Base-by-base conservation (phyloP, 768 basidiomycete species). In the Amanita phalloides region DNA sequence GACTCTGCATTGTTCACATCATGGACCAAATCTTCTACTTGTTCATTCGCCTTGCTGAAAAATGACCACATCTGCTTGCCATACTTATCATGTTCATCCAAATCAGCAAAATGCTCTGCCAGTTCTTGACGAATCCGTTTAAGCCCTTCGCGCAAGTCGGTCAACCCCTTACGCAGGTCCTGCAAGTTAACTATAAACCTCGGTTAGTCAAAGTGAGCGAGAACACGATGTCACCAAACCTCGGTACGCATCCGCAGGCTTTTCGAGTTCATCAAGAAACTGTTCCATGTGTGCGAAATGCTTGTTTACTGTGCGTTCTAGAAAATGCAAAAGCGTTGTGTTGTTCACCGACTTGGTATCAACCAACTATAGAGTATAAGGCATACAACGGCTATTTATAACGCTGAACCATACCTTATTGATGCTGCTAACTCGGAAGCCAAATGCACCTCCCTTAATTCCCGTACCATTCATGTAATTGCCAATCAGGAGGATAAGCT, bases 391-490 rank as follows among this genome's bases (percentile, higher is more conserved):
- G 11, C 48, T 9, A 42, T 17, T n/a, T 8, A 9, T 37, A 32
- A 37, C 13, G 41, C 6, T 28, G 3, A 35, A 42, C 33, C 69
- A 55, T 60, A 84, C 92, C 77, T 93, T 93, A 71, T 99, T 98
- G 67, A 99, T 94, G 66, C 93, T 95, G 69, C 90, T 92, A 48
- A 98, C 82, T 60, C 88, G 82, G 78, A 99, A 99, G 54, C 95
- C 95, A 59, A 90, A 95, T 1, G 96, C 96, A 30, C 94, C 94
- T 51, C 95, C 95, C 65, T 95, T 96, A 60, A 91, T 78, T 49
- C 94, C 92, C 49, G 91, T 86, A 5, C 93, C 91, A 63, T 99
- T 99, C 85, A 98, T 93, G 66, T 92, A 99, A 65, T 99, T 99
- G 39, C 95, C 95, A 58, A 99, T 81, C 58, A 94, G 76, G 11